These are phyloP conservation scores for Candida namnaoensis DNA, from an alignment of 805 yeast species.

Conservation along the genomic window DNA sequence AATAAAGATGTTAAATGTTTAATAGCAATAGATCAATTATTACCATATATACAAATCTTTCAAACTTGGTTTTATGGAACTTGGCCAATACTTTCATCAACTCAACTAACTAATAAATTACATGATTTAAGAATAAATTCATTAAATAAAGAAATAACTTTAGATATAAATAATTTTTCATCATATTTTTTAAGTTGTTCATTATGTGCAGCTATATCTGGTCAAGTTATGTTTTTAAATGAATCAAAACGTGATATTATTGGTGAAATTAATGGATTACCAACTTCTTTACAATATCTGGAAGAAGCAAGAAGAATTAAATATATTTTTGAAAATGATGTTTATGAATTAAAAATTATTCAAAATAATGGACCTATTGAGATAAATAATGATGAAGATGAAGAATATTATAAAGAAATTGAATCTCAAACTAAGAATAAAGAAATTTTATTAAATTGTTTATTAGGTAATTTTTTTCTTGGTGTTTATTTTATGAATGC, in stretches of 20 bases:
- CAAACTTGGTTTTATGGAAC: slow-evolving; percentile 18
- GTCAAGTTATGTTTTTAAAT: slow-evolving; percentile 13
- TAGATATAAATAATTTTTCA: slow-evolving; percentile 3
- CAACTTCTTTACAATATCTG: slow-evolving; percentile 10
- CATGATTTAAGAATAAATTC: too few relatives aligned
- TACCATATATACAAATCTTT: slow-evolving; percentile 13
- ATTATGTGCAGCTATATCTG: slow-evolving; percentile 13
- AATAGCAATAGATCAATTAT: too few relatives aligned
- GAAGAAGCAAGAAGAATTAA: slow-evolving; percentile 13
- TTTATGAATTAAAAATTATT: too few relatives aligned
- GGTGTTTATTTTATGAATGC: slow-evolving; percentile 14
- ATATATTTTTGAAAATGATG: slow-evolving; percentile 6
- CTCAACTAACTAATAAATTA: not conserved
- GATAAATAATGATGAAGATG: not conserved
- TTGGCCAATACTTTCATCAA: slow-evolving; percentile 16
- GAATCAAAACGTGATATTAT: slow-evolving; percentile 8
- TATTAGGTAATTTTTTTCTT: slow-evolving; percentile 13
- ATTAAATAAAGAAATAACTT: too few relatives aligned
- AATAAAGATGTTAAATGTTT: too few relatives aligned
- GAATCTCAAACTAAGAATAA: not conserved
- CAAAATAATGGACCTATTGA: too few relatives aligned
- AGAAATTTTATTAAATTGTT: slow-evolving; percentile 5
- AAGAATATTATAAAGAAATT: too few relatives aligned
- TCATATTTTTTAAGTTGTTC: slow-evolving; percentile 14
- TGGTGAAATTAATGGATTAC: slow-evolving; percentile 7